Percentiles rank a stretch among this genome's conserved stretches.
phyloP scores from a whole-genome alignment of 352 stramenopile genomes.

The Globisporangium paroecandrum region DNA sequence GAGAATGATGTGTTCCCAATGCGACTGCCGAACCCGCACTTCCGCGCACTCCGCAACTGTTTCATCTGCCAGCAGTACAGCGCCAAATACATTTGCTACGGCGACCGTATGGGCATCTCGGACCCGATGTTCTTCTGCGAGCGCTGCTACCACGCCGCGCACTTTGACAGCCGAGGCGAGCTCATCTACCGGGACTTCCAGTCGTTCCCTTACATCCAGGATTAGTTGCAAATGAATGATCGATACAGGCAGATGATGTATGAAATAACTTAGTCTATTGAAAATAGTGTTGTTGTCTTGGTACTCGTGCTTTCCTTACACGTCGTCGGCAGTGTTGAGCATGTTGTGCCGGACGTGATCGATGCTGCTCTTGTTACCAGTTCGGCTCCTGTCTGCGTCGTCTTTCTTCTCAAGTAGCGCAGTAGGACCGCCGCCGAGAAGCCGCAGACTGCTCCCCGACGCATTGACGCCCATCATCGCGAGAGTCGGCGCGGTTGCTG shows the following conservation, averaged over 20 bases:
- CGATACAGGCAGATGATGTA: neutral
- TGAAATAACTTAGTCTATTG: slow-evolving; percentile 5
- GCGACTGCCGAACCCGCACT: slow-evolving; percentile 50
- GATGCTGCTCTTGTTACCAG: neutral
- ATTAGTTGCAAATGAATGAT: slow-evolving; percentile 23
- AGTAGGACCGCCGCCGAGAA: neutral
- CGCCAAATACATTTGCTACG: slow-evolving; percentile 78
- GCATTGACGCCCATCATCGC: neutral
- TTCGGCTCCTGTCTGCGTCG: neutral
- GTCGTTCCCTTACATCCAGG: slow-evolving; percentile 69
- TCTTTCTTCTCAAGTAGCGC: neutral
- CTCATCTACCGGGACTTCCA: slow-evolving; percentile 71
- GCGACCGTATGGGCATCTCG: slow-evolving; percentile 52
- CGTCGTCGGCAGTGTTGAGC: slow-evolving; percentile 13
- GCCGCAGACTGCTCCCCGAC: neutral
- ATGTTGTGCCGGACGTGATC: slow-evolving; percentile 11
- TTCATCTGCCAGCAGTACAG: slow-evolving; percentile 73
- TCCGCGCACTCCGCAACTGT: slow-evolving; percentile 57
- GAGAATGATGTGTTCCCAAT: slow-evolving; percentile 47
- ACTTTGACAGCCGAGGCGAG: slow-evolving; percentile 52
- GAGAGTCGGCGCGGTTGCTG: neutral
- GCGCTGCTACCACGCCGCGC: slow-evolving; percentile 62
- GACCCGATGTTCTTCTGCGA: slow-evolving; percentile 82
- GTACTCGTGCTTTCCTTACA: neutral
- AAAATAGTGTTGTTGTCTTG: neutral